A percentile compares a stretch with the other conserved stretches of the same genome.
Evolutionary conservation across 805 yeast genomes (phyloP).

Genomic region (Candida maris): DNA sequence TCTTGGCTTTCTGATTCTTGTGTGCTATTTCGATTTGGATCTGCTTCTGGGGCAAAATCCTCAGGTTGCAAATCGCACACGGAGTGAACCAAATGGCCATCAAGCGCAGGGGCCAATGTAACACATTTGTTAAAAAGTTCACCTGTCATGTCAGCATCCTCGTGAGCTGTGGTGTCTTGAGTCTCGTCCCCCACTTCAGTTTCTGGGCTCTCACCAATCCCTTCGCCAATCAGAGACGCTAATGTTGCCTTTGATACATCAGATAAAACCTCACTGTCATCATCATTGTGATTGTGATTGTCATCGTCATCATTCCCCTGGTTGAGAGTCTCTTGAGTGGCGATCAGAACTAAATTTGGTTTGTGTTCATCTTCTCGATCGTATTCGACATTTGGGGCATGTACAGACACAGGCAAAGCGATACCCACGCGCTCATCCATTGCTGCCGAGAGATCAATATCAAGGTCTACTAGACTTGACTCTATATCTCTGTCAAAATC

Average conservation of each 20-base stretch:
- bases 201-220: slow-evolving; percentile 4
- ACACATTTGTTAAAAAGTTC: slow-evolving; percentile 4
- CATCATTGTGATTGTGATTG: too few species aligned
- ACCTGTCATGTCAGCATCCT: slow-evolving; percentile 1
- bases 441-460: slow-evolving; percentile 5
- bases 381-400: too few species aligned
- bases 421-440: too few species aligned
- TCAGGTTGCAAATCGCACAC: too few species aligned
- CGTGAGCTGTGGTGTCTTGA: slow-evolving; percentile 9
- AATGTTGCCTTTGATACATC: slow-evolving; percentile 2
- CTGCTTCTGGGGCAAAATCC: too few species aligned
- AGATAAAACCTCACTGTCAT: too few species aligned
- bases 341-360: too few species aligned
- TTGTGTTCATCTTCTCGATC: too few species aligned
- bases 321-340: not conserved
- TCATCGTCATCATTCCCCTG: slow-evolving; percentile 2
- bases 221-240: slow-evolving; percentile 2
- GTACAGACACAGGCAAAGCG: too few species aligned
- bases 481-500: slow-evolving; percentile 9
- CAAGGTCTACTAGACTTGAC: slow-evolving; percentile 9
- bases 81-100: too few species aligned
- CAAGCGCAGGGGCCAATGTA: too few species aligned
- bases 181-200: slow-evolving; percentile 5
- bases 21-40: too few species aligned
- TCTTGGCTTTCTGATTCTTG: slow-evolving; percentile 7